Percentiles rank a stretch among this genome's conserved stretches.
Evolutionary conservation across 192 early-diverging fungal species (phyloP).

Genomic region (Glomus cerebriforme): DNA sequence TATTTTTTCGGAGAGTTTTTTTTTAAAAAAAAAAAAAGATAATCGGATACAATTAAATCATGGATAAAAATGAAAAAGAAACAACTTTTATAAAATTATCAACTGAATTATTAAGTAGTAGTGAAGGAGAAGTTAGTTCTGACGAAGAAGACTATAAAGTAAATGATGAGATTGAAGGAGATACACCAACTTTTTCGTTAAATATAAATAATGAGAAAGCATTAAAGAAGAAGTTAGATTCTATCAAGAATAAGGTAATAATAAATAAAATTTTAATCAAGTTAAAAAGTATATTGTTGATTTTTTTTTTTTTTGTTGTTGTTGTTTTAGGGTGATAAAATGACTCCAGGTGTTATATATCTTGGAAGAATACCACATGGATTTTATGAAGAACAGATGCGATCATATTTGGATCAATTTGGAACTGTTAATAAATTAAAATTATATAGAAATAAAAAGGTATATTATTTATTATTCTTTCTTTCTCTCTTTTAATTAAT

Average conservation of each 20-base stretch:
- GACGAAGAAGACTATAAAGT: neutral
- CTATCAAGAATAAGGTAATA: neutral
- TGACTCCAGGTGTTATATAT: slow-evolving; percentile 75
- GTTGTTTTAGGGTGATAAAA: slow-evolving; percentile 22
- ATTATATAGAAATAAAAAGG: slow-evolving; percentile 83
- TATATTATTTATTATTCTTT: slow-evolving; percentile 25
- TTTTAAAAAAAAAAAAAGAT: neutral
- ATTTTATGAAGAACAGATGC: slow-evolving; percentile 94
- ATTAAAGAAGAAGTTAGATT: neutral
- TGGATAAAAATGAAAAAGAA: neutral
- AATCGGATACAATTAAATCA: neutral
- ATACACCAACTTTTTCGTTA: neutral
- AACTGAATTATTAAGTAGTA: neutral
- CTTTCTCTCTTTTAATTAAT: neutral
- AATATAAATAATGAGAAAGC: neutral
- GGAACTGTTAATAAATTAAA: slow-evolving; percentile 78
- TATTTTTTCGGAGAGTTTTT: no score
- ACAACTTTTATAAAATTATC: neutral
- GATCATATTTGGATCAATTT: slow-evolving; percentile 91
- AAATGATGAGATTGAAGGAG: neutral
- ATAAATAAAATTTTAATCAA: neutral
- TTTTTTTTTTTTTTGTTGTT: neutral
- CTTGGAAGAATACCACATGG: slow-evolving; percentile 93
- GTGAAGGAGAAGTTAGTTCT: neutral
- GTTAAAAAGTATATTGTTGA: neutral